phyloP scores from a whole-genome alignment of 139 green algal genomes.

The Chlamydomonas sp. region DNA sequence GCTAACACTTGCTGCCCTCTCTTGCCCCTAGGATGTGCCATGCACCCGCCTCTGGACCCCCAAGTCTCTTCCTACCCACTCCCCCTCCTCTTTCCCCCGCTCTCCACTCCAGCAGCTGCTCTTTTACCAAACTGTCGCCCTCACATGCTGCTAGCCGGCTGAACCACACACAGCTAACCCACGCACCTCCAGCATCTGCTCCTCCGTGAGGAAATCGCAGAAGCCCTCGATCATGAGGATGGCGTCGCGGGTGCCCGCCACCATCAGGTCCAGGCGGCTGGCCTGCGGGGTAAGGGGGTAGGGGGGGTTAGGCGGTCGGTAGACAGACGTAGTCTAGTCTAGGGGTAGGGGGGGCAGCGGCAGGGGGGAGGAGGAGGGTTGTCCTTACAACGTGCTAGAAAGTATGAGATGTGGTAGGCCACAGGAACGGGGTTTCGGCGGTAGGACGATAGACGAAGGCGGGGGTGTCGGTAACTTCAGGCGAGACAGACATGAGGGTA shows the following conservation, averaged over 20 bases:
- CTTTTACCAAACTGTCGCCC: not conserved
- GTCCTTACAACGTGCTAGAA: too few species aligned
- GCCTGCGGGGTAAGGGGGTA: not conserved
- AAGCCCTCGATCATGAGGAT: conserved; percentile 99
- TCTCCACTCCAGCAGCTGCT: too few species aligned
- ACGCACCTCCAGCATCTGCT: conserved; percentile 86
- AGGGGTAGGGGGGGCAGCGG: not conserved
- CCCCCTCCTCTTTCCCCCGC: not conserved
- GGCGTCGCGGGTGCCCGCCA: conserved; percentile 91
- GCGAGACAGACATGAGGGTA: too few species aligned
- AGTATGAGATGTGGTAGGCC: too few species aligned
- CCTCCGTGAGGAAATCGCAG: conserved; percentile 93
- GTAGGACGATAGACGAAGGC: too few species aligned
- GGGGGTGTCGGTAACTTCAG: too few species aligned
- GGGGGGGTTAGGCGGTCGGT: not conserved
- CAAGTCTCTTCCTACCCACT: not conserved
- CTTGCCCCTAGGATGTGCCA: not conserved
- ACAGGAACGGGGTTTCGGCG: too few species aligned
- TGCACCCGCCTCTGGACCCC: not conserved
- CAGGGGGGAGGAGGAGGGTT: not conserved
- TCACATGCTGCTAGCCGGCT: conserved; percentile 5
- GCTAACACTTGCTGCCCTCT: not conserved
- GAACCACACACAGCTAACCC: not conserved
- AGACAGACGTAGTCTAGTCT: not conserved
- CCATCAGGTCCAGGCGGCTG: conserved; percentile 84